Conservation (phyloP, 352 stramenopile genomes). For the Phytophthora podocarpi region DNA sequence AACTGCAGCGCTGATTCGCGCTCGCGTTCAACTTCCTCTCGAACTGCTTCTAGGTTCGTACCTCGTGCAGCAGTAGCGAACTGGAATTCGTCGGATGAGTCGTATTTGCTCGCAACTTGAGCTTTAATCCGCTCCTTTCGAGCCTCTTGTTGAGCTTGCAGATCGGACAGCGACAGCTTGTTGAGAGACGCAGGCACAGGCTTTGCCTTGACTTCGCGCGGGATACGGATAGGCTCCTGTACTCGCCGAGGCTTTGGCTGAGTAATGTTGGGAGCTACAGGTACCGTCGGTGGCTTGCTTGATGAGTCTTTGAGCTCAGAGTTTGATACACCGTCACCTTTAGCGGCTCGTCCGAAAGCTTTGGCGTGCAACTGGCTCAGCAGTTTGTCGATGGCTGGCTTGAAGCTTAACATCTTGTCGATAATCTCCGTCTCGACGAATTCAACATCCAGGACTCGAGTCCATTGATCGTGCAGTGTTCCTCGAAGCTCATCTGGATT, state of each 20-base stretch:
- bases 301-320: constrained; percentile 2
- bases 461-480: constrained; percentile 82
- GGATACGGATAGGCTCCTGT: constrained; percentile 80
- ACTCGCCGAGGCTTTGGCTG: constrained; percentile 73
- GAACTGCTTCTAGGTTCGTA: constrained; percentile 74
- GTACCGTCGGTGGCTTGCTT: constrained; percentile 68
- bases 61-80: constrained; percentile 71
- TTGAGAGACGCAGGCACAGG: constrained; percentile 74
- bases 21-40: constrained; percentile 70
- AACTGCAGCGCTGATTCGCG: constrained; percentile 63
- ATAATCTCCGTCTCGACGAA: constrained; percentile 86
- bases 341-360: constrained; percentile 58
- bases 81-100: constrained; percentile 69
- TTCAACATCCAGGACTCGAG: constrained; percentile 76
- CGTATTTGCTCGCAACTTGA: constrained; percentile 77
- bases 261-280: constrained; percentile 86
- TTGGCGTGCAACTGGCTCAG: constrained; percentile 68
- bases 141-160: constrained; percentile 59
- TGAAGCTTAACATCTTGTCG: constrained; percentile 56
- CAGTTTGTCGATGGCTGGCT: constrained; percentile 42
- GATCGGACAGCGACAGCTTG: constrained; percentile 60
- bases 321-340: too few relatives aligned
- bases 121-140: constrained; percentile 63
- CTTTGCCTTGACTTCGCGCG: constrained; percentile 74
- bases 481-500: constrained; percentile 67